phyloP scores from a whole-genome alignment of 2,329 filamentous ascomycete genomes.

The Cytospora chrysosperma region DNA sequence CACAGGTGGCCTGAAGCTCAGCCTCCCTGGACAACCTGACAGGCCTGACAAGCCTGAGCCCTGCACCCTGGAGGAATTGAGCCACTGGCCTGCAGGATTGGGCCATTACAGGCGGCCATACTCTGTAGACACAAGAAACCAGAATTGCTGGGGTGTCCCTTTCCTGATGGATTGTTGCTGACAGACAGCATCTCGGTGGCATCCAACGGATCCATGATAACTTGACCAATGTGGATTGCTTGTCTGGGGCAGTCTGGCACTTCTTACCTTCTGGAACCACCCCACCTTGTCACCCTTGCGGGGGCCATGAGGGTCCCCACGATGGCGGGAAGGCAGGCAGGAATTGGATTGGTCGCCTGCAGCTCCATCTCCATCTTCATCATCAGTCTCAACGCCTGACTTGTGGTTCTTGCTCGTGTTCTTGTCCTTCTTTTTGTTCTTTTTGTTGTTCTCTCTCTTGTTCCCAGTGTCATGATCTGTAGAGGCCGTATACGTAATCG shows the following conservation, averaged over 20 bases:
- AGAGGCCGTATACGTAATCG: neutral
- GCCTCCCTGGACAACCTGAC: conserved; percentile 13
- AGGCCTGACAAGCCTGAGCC: neutral
- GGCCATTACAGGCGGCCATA: neutral
- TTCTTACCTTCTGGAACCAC: conserved; percentile 16
- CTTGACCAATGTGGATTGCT: neutral
- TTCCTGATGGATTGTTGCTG: neutral
- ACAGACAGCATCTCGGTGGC: neutral
- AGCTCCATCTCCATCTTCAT: neutral
- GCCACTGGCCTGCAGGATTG: conserved; percentile 10
- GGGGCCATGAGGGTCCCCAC: neutral
- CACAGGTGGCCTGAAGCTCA: conserved; percentile 1
- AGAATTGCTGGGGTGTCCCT: neutral
- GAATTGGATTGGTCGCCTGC: neutral
- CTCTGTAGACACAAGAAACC: neutral
- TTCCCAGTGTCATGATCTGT: neutral
- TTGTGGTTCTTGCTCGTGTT: neutral
- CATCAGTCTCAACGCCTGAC: neutral
- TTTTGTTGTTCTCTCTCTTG: neutral
- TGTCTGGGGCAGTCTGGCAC: conserved; percentile 8
- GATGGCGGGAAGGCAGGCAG: conserved; percentile 2
- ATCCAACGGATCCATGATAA: conserved; percentile 8
- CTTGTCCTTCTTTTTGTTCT: neutral
- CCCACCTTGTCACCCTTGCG: conserved; percentile 7
- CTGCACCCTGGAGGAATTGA: neutral